These are phyloP conservation scores for Monilinia polystroma DNA, from an alignment of 2,329 filamentous ascomycete genomes.

Conservation along the genomic window DNA sequence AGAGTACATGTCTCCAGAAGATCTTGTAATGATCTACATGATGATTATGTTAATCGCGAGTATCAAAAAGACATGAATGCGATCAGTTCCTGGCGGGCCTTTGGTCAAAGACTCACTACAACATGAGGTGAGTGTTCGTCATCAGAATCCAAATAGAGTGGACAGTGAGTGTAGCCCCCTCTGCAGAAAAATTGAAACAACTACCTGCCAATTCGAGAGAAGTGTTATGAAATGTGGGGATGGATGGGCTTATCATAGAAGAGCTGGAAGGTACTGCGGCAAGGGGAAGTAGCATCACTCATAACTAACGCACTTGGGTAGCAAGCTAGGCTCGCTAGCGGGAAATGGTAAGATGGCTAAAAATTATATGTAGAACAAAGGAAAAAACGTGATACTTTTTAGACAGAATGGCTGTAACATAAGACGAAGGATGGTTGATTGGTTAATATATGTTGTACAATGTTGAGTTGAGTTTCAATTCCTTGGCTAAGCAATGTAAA, in stretches of 20 bases:
- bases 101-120: neutral
- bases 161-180: neutral
- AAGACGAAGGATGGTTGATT: conserved; percentile 11
- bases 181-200: neutral
- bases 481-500: neutral
- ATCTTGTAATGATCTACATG: conserved; percentile 12
- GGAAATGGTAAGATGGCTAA: neutral
- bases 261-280: neutral
- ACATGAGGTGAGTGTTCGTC: neutral
- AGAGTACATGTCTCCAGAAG: neutral
- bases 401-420: neutral
- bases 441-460: neutral
- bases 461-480: conserved; percentile 3
- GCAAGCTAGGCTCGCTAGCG: neutral
- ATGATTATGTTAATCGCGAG: conserved; percentile 2
- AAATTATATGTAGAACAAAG: neutral
- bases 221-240: neutral
- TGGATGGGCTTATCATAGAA: conserved; percentile 8
- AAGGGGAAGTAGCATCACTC: conserved; percentile 2
- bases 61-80: neutral
- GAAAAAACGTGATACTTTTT: neutral
- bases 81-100: conserved; percentile 4
- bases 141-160: neutral
- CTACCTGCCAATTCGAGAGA: conserved; percentile 16
- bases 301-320: neutral